Evolutionary conservation across 495 filamentous ascomycete species (phyloP).

Genomic region (Cairneyella variabilis): DNA sequence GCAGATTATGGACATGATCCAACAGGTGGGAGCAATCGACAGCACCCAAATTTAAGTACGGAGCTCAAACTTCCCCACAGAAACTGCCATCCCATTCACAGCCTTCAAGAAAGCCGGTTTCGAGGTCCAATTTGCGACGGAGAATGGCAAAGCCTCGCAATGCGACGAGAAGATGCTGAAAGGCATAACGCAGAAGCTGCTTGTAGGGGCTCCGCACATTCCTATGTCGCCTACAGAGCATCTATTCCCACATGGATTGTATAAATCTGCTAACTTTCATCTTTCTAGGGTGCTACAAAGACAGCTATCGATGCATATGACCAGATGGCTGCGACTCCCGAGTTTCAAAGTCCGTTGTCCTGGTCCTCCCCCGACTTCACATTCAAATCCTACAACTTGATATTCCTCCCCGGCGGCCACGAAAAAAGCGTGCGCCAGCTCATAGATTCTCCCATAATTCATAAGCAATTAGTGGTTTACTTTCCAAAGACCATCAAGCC

Average conservation of each 20-base stretch:
- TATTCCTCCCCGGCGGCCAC: conserved; percentile 51
- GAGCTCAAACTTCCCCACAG: too few relatives aligned
- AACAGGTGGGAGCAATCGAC: conserved; percentile 35
- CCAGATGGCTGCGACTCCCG: conserved; percentile 38
- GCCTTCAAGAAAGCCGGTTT: conserved; percentile 50
- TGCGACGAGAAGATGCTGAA: conserved; percentile 50
- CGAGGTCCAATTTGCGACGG: conserved; percentile 46
- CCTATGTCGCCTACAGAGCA: not conserved
- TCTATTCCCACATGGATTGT: not conserved
- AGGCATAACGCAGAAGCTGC: conserved; percentile 48
- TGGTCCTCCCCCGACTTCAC: conserved; percentile 45
- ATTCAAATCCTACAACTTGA: conserved; percentile 42
- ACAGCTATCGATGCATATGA: conserved; percentile 37
- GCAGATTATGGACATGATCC: conserved; percentile 55
- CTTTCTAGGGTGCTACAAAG: conserved; percentile 41
- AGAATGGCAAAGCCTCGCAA: conserved; percentile 41
- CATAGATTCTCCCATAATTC: conserved; percentile 47
- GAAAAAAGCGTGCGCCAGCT: conserved; percentile 48
- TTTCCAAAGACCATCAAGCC: conserved; percentile 46
- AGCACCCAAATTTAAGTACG: too few relatives aligned
- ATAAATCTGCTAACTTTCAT: not conserved
- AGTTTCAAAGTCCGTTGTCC: conserved; percentile 38
- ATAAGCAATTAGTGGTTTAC: conserved; percentile 42
- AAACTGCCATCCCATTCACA: conserved; percentile 47
- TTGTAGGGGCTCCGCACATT: conserved; percentile 32